Evolutionary conservation across 176 grass and related monocot genomes (phyloP).

Genomic region (Musa troglodytarum): DNA sequence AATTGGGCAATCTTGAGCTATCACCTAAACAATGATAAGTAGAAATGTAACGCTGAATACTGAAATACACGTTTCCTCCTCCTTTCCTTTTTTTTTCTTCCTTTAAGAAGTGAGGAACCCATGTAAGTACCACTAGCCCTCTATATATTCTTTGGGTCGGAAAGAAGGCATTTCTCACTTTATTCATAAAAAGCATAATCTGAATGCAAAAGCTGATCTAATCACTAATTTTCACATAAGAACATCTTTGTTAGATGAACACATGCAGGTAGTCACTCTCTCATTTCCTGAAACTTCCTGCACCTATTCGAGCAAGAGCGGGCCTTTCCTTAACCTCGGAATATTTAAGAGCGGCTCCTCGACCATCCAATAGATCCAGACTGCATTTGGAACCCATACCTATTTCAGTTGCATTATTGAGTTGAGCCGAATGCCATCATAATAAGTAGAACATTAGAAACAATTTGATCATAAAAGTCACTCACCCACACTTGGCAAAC

Average conservation of each 20-base stretch:
- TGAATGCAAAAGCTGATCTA: neutral
- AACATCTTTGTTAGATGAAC: neutral
- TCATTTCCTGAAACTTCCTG: constrained; percentile 6
- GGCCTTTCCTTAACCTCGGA: constrained; percentile 8
- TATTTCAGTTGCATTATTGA: neutral
- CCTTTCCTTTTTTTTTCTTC: neutral
- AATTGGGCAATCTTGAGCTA: constrained; percentile 1
- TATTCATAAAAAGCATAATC: too few species aligned
- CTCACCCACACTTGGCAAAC: constrained; percentile 13
- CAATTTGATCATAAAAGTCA: neutral
- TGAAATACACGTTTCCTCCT: neutral
- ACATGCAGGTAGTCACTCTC: neutral
- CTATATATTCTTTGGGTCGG: too few species aligned
- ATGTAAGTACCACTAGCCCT: neutral
- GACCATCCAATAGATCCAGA: constrained; percentile 23
- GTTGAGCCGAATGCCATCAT: neutral
- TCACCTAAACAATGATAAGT: constrained; percentile 1
- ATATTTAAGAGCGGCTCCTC: constrained; percentile 16
- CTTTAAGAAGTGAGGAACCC: too few species aligned
- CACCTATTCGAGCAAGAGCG: constrained; percentile 14
- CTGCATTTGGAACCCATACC: constrained; percentile 21
- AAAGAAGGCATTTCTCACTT: too few species aligned
- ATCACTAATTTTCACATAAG: neutral
- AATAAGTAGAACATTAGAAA: neutral
- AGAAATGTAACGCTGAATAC: too few species aligned